Base-by-base conservation (phyloP, 805 yeast species). In the Sungouiella thailandica region DNA sequence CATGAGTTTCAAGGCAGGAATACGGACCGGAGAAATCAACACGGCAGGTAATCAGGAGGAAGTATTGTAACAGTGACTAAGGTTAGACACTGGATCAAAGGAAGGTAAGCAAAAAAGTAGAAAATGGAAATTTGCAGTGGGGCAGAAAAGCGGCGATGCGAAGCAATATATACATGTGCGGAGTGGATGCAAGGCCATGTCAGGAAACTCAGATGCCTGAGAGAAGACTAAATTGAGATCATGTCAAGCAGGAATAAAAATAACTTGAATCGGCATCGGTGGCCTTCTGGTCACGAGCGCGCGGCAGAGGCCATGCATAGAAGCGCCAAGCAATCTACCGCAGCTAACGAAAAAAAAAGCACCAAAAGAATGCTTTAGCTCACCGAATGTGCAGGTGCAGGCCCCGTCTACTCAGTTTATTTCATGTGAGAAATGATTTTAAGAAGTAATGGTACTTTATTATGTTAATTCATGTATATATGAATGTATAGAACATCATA, bases 1-100 rank as follows among this genome's bases (percentile, higher is more conserved):
- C 35, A 17, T 20, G 17, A 19, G 18, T 15, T 12, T 25, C 19
- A 30, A 23, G 31, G 22, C 12, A 29, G 22, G 22, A 19, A 19
- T 7, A 19, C 22, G 22, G 9, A 9, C 9, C 9, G 22, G 22
- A 7, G 22, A 19, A 19, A 19, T 19, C 22, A 19, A 19, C 22
- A 9, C 22, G 22, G 22, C 22, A 9, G 22, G n/a, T n/a, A n/a
- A n/a, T n/a, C n/a, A n/a, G n/a, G n/a, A n/a, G n/a, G n/a, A n/a
- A n/a, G n/a, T n/a, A n/a, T n/a, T n/a, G n/a, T n/a, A n/a, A n/a
- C n/a, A n/a, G n/a, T n/a, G n/a, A n/a, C n/a, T n/a, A n/a, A n/a
- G n/a, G n/a, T n/a, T n/a, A n/a, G n/a, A n/a, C n/a, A n/a, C n/a
- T n/a, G n/a, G n/a, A n/a, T n/a, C n/a, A n/a, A n/a, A n/a, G n/a